Evolutionary conservation across 805 yeast genomes (phyloP), one percentile per base, ranked within the genome.

Genomic region (Phaffomyces thermotolerans): DNA sequence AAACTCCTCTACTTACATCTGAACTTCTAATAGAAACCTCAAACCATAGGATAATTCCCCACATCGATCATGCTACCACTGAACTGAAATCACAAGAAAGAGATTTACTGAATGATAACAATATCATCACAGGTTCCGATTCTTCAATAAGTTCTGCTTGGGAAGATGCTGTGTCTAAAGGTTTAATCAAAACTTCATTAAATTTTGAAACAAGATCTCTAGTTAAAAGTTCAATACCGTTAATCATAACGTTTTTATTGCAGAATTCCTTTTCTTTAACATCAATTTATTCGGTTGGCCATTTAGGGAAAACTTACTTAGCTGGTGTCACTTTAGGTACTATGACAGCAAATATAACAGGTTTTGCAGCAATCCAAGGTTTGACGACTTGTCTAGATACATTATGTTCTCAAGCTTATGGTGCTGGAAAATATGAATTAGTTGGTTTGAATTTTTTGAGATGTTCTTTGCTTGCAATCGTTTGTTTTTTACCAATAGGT

Each of bases 241-340:
- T 58, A 34, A 49, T 58, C 10, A 38, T 58, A 13, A 58, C 62
- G 1, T 57, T 58, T 33, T 37, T 57, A 13, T 34, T 58, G 33
- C 60, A 58, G 34, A 52, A 57, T 36, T 56, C 61, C 3, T 49
- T 58, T 12, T 52, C 62, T 6, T 37, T 58, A 15, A 54, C 59
- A 12, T 56, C 59, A 2, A 54, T 57, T 32, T 56, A 54, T 35
- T 54, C 59, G 0, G 96, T 88, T 2, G 93, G 95, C 15, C 90
- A 81, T 58, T 65, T 85, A 41, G 95, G 95, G 20, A 84, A 84
- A 37, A 72, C 74, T 24, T 86, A 85, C 57, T 69, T 86, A 38
- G 93, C 91, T 1, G 95, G 95, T 1, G 89, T 85, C 8, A 81
- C 91, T 0, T 66, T 86, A 58, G 93, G 88, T 1, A 74, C 87